Percentiles rank a stretch among this genome's conserved stretches.
These are phyloP conservation scores for Saururus chinensis DNA, from an alignment of 164 flowering plant species.

Conservation along the genomic window DNA sequence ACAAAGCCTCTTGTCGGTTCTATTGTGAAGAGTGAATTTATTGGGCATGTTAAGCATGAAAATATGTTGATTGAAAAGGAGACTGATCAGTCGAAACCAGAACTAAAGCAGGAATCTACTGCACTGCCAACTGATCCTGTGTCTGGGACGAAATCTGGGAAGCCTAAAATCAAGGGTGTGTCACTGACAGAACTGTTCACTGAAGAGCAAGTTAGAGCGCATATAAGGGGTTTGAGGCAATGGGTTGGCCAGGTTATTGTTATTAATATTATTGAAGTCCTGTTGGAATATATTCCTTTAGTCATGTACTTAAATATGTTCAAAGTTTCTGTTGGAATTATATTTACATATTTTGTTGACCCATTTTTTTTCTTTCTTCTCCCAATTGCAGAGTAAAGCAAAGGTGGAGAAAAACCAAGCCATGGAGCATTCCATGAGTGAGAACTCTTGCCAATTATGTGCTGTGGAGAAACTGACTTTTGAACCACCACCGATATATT, in stretches of 20 bases:
- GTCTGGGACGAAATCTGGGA: neutral
- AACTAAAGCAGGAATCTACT: neutral
- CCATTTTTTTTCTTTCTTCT: neutral
- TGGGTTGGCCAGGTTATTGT: constrained; percentile 13
- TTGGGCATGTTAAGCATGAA: constrained; percentile 32
- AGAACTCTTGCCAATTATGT: constrained; percentile 15
- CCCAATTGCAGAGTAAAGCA: constrained; percentile 5
- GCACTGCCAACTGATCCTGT: neutral
- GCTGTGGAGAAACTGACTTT: constrained; percentile 9
- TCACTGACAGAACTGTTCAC: constrained; percentile 12
- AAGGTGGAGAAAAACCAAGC: constrained; percentile 6
- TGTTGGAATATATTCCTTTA: neutral
- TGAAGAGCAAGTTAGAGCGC: constrained; percentile 14
- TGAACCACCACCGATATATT: constrained; percentile 13
- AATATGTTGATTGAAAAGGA: constrained; percentile 13
- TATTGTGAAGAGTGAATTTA: constrained; percentile 25
- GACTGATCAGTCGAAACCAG: constrained; percentile 9
- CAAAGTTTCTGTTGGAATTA: neutral
- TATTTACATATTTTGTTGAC: neutral
- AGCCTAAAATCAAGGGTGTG: constrained; percentile 9
- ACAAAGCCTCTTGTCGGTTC: constrained; percentile 29
- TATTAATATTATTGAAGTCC: neutral
- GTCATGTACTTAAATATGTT: neutral
- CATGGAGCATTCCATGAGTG: constrained; percentile 4
- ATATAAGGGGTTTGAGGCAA: constrained; percentile 8